Conservation (phyloP, 2,329 filamentous ascomycete species). For the Camptophora hylomeconis region DNA sequence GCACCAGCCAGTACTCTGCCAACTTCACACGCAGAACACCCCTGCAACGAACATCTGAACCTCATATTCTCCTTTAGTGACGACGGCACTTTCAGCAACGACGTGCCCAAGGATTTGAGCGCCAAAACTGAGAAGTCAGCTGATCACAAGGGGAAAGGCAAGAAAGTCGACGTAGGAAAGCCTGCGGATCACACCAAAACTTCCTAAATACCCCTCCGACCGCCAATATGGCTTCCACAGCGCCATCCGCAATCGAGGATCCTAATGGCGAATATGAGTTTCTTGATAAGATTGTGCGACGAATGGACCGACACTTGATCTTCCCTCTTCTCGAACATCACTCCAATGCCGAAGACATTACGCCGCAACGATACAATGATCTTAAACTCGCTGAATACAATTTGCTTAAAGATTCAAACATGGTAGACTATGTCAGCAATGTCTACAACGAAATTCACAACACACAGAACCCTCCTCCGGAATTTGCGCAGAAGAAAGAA, state of each 20-base stretch:
- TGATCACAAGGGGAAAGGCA: too few relatives aligned
- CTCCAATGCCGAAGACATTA: slow-evolving; percentile 67
- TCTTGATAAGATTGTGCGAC: slow-evolving; percentile 74
- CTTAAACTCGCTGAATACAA: slow-evolving; percentile 81
- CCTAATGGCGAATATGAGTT: slow-evolving; percentile 60
- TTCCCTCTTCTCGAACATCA: slow-evolving; percentile 93
- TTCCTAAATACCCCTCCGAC: too few relatives aligned
- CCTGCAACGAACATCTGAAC: slow-evolving; percentile 3
- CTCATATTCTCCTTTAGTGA: too few relatives aligned
- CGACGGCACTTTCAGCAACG: too few relatives aligned
- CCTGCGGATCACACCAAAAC: too few relatives aligned
- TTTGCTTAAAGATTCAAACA: slow-evolving; percentile 93
- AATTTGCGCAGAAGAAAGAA: slow-evolving; percentile 81
- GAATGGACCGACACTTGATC: slow-evolving; percentile 91
- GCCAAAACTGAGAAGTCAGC: too few relatives aligned
- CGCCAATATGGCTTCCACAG: slow-evolving; percentile 5
- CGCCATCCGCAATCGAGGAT: slow-evolving; percentile 23
- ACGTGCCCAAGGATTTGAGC: too few relatives aligned
- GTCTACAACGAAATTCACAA: slow-evolving; percentile 82
- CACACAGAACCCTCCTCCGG: slow-evolving; percentile 62
- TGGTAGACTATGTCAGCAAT: slow-evolving; percentile 93
- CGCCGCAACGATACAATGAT: slow-evolving; percentile 47
- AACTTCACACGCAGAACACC: slow-evolving; percentile 5
- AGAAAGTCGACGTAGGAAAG: too few relatives aligned
- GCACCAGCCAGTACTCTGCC: too few relatives aligned